A percentile compares a stretch with the other conserved stretches of the same genome.
phyloP scores from a whole-genome alignment of 148 eudicot genomes.

The Fallopia convolvulus region DNA sequence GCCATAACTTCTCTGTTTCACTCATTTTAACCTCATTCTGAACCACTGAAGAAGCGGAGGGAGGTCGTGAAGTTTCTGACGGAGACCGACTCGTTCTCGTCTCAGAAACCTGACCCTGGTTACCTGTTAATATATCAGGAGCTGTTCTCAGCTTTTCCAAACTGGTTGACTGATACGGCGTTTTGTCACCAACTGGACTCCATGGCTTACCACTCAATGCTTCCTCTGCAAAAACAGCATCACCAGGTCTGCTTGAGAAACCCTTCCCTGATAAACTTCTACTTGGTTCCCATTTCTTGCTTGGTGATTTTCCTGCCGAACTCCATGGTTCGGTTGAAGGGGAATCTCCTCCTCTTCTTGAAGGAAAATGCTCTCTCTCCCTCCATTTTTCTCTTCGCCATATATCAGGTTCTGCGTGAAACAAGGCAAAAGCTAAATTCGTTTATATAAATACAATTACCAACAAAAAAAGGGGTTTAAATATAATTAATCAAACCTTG shows the following conservation, averaged over 20 bases:
- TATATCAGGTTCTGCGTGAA: constrained; percentile 37
- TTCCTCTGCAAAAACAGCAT: constrained; percentile 27
- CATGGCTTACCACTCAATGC: constrained; percentile 29
- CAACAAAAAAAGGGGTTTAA: not conserved
- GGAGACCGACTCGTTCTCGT: constrained; percentile 27
- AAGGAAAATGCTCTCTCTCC: constrained; percentile 53
- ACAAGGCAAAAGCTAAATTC: constrained; percentile 9
- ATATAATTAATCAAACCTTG: constrained; percentile 36
- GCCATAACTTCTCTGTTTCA: constrained; percentile 76
- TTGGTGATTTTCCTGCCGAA: constrained; percentile 34
- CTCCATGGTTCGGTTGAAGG: constrained; percentile 55
- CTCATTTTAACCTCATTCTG: constrained; percentile 35
- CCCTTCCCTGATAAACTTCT: constrained; percentile 38
- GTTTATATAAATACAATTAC: not conserved
- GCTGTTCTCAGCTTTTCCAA: constrained; percentile 34
- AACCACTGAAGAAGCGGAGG: constrained; percentile 20
- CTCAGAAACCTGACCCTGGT: constrained; percentile 23
- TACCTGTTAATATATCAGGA: constrained; percentile 23
- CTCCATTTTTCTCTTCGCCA: constrained; percentile 50
- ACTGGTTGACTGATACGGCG: constrained; percentile 20
- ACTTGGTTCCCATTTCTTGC: constrained; percentile 42
- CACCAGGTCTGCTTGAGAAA: constrained; percentile 37
- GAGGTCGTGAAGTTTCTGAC: constrained; percentile 33
- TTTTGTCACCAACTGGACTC: constrained; percentile 41
- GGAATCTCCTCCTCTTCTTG: constrained; percentile 53